These are phyloP conservation scores for Dactylis glomerata DNA, from an alignment of 176 grass and related monocot species.

Conservation along the genomic window DNA sequence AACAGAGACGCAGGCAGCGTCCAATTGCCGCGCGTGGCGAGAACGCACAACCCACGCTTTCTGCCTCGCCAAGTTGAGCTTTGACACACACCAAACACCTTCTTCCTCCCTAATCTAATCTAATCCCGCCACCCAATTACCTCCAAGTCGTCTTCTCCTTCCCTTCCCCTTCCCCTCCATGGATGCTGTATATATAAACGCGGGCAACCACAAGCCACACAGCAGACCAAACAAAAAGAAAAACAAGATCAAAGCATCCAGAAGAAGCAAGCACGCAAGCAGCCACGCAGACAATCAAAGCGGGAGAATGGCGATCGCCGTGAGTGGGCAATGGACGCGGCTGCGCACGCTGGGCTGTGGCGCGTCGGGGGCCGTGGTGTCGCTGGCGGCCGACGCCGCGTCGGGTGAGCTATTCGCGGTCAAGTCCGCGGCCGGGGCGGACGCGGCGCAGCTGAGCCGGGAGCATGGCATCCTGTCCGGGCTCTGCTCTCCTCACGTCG, in stretches of 20 bases:
- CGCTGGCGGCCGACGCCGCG: conserved; percentile 28
- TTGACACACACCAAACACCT: conserved; percentile 50
- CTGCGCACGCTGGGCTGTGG: conserved; percentile 55
- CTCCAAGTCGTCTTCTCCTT: not conserved
- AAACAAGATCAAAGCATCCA: not conserved
- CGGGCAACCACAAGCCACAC: not conserved
- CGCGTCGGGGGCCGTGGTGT: conserved; percentile 62
- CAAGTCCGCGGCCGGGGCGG: conserved; percentile 31
- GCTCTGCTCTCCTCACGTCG: conserved; percentile 51
- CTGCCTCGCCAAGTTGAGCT: conserved; percentile 28
- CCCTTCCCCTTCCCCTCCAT: not conserved
- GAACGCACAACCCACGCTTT: conserved; percentile 29
- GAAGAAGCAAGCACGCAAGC: not conserved
- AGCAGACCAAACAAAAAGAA: conserved; percentile 20
- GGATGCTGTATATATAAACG: conserved; percentile 39
- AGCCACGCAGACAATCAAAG: not conserved
- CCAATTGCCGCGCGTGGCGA: conserved; percentile 27
- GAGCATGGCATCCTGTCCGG: conserved; percentile 46
- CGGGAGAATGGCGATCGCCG: conserved; percentile 9
- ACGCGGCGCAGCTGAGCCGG: conserved; percentile 23
- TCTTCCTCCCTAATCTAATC: conserved; percentile 3
- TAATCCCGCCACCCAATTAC: conserved; percentile 33
- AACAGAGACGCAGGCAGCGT: not conserved
- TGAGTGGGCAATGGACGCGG: conserved; percentile 33
- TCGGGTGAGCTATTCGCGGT: conserved; percentile 73